phyloP scores from a whole-genome alignment of 1,284 basidiomycete species.

The Austropuccinia psidii region DNA sequence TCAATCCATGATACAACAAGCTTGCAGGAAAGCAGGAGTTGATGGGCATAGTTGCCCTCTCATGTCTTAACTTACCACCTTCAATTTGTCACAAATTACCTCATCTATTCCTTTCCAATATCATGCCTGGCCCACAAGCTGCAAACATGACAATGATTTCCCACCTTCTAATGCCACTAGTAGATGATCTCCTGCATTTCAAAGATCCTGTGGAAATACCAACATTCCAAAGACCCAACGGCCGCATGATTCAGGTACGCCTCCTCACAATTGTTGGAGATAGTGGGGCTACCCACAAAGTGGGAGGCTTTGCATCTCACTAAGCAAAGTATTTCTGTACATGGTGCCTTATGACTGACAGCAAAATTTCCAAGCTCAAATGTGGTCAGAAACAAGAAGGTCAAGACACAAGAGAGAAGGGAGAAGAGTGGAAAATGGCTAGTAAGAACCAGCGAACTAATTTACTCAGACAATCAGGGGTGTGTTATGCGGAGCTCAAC shows the following conservation, averaged over 20 bases:
- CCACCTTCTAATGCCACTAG: background rate
- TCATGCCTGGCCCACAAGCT: background rate
- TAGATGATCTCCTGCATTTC: conserved; percentile 13
- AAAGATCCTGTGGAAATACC: background rate
- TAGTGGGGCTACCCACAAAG: conserved; percentile 8
- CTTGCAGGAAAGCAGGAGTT: background rate
- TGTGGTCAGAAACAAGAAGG: background rate
- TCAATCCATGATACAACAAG: conserved; percentile 11
- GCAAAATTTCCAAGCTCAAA: background rate
- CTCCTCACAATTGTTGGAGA: background rate
- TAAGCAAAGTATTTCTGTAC: conserved; percentile 9
- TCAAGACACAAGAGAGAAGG: too few relatives aligned
- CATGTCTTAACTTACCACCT: conserved; percentile 11
- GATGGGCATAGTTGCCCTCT: background rate
- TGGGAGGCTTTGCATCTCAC: background rate
- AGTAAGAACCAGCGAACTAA: background rate
- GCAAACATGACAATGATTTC: background rate
- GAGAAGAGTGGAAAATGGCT: background rate
- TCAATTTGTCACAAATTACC: background rate
- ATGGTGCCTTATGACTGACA: background rate
- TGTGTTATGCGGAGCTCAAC: conserved; percentile 5
- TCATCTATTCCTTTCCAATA: background rate
- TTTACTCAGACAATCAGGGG: background rate
- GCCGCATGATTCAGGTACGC: background rate
- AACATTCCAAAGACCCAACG: background rate